Evolutionary conservation across 768 basidiomycete species (phyloP).

Genomic region (Leccinum uliginosum): DNA sequence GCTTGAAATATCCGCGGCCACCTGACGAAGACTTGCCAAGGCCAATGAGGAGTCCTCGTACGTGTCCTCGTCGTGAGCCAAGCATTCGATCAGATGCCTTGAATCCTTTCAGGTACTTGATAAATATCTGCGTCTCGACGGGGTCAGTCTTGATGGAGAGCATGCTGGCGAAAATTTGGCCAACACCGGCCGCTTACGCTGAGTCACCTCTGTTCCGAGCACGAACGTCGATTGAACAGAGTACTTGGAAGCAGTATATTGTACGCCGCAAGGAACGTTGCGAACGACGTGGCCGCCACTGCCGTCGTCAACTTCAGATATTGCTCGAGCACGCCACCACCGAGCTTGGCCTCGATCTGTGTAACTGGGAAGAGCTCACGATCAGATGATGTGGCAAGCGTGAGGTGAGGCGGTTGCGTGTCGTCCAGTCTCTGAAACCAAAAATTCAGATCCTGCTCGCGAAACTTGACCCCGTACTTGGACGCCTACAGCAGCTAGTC

Average conservation of each 20-base stretch:
- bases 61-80: constrained; percentile 27
- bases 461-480: constrained; percentile 23
- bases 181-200: constrained; percentile 27
- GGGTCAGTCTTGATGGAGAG: constrained; percentile 27
- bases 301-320: constrained; percentile 20
- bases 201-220: constrained; percentile 29
- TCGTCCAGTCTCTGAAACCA: constrained; percentile 21
- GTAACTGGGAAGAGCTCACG: constrained; percentile 25
- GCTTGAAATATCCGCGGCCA: constrained; percentile 30
- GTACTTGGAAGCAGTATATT: constrained; percentile 31
- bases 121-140: constrained; percentile 22
- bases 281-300: constrained; percentile 21
- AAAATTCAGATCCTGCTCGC: constrained; percentile 23
- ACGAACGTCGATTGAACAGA: constrained; percentile 26
- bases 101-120: constrained; percentile 21
- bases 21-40: constrained; percentile 22
- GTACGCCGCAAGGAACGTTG: constrained; percentile 30
- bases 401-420: constrained; percentile 17
- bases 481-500: constrained; percentile 27
- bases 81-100: constrained; percentile 19
- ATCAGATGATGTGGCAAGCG: constrained; percentile 25
- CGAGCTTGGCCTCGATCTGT: constrained; percentile 24
- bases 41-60: constrained; percentile 29
- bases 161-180: constrained; percentile 29
- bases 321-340: constrained; percentile 14